Evolutionary conservation across 371 early-diverging fungal genomes (phyloP), one percentile per base, ranked within the genome.

Genomic region (Fennellomyces sp.): DNA sequence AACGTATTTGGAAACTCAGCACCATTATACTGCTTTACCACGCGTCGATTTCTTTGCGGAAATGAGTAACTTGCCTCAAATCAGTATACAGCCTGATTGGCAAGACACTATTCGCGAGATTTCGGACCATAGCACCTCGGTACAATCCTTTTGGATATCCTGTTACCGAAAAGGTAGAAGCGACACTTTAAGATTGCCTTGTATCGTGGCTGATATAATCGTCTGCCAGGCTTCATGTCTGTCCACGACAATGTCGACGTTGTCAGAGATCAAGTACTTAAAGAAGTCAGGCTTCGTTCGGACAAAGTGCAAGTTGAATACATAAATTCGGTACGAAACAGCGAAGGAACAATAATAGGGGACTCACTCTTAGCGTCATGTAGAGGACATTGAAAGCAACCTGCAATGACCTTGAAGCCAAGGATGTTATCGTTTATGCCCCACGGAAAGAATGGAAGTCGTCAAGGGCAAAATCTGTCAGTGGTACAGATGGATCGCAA

Each of bases 101-200:
- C 68, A 76, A 29, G 51, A 66, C 5, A 72, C 70, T 25, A 64
- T 71, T 17, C 52, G 54, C 35, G 80, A 80, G 50, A 69, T 74
- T 2, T 45, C 52, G 31, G 65, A 66, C 13, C 60, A 66, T 12
- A 74, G 64, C 2, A 45, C 47, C 23, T 19, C 65, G 3, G 63
- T 68, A 30, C 64, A 72, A 1, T 59, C 74, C 0, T 85, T 85
- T 59, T 85, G 85, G 85, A 65, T 83, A 5, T 83, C 83, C 28
- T 76, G 79, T 50, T 83, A 85, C 49, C 52, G 69, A 15, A 67
- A 65, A 76, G 80, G 85, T 82, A 63, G 23, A 12, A 27, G 26
- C 15, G 47, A 5, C 2, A 25, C 12, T 15, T 50, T 10, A 2
- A 42, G 12, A 26, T 33, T 17, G 4, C 21, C 45, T 45, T 45